Conservation (phyloP, 225 moss, liverwort and hornwort species). For the Neckera pumila region DNA sequence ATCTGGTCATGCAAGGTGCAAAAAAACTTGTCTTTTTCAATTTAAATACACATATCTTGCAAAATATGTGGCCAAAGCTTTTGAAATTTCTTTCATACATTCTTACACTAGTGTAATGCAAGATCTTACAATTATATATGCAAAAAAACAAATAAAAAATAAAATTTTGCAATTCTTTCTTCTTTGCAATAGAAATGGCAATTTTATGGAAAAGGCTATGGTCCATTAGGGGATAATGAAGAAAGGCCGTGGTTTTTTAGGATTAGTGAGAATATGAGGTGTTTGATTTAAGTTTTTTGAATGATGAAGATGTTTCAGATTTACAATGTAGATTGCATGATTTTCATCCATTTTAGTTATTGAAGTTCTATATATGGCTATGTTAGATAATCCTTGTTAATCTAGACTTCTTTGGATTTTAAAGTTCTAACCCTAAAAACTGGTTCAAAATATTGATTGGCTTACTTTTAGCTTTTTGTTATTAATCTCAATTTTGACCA, state of each 20-base stretch:
- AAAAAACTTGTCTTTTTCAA: not conserved
- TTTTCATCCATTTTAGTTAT: too few relatives aligned
- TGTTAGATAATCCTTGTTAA: fast-evolving
- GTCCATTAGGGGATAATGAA: fast-evolving
- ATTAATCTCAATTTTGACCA: not conserved
- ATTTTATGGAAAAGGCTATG: fast-evolving
- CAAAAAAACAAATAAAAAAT: not conserved
- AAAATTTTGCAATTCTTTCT: not conserved
- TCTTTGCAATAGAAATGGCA: not conserved
- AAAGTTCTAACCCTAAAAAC: not conserved
- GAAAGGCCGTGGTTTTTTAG: too few relatives aligned
- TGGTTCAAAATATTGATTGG: not conserved
- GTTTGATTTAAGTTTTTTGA: fast-evolving
- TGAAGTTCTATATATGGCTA: not conserved
- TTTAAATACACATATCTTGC: not conserved
- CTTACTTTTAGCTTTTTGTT: not conserved
- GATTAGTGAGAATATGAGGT: too few relatives aligned
- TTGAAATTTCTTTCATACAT: not conserved
- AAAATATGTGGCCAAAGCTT: not conserved
- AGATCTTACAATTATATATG: not conserved
- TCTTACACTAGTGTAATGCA: not conserved
- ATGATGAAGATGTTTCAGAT: not conserved
- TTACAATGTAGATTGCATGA: not conserved
- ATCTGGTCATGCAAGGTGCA: fast-evolving
- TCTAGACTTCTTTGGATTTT: not conserved